Conservation (phyloP, 2,329 filamentous ascomycete species). For the Escovopsis sp. region DNA sequence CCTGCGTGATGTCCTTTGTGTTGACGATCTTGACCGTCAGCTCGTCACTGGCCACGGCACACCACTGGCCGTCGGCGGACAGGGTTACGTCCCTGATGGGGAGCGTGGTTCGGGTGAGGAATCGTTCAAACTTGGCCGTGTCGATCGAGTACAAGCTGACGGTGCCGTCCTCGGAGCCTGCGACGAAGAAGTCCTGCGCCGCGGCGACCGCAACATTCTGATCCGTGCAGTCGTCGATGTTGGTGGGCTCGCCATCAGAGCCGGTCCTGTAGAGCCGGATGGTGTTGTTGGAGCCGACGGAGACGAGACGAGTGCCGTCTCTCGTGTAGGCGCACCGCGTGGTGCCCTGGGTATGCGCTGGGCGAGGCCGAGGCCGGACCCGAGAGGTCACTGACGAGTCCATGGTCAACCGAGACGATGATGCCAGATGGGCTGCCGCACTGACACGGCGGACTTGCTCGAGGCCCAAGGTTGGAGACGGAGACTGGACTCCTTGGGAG, state of each 20-base stretch:
- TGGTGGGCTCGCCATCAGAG: slow-evolving; percentile 81
- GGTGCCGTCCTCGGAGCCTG: slow-evolving; percentile 88
- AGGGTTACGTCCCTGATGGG: slow-evolving; percentile 77
- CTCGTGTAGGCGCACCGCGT: slow-evolving; percentile 85
- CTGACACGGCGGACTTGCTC: neutral
- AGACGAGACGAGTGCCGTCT: slow-evolving; percentile 73
- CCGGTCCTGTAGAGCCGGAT: slow-evolving; percentile 87
- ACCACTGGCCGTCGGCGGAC: slow-evolving; percentile 71
- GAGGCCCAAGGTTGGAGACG: no score
- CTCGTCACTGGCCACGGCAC: slow-evolving; percentile 93
- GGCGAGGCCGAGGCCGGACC: slow-evolving; percentile 43
- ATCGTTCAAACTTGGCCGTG: slow-evolving; percentile 59
- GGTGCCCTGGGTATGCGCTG: slow-evolving; percentile 69
- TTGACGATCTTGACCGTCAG: slow-evolving; percentile 81
- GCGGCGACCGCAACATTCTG: slow-evolving; percentile 69
- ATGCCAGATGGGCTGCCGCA: no score
- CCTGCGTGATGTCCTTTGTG: slow-evolving; percentile 58
- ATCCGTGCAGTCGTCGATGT: slow-evolving; percentile 82
- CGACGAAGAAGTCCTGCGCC: slow-evolving; percentile 67
- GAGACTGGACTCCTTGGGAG: slow-evolving; percentile 6
- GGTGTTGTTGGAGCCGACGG: slow-evolving; percentile 84
- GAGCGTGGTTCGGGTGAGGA: slow-evolving; percentile 70
- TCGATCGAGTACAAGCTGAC: slow-evolving; percentile 83
- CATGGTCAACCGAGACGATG: slow-evolving; percentile 10
- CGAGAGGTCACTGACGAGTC: slow-evolving; percentile 23